Evolutionary conservation across 495 filamentous ascomycete species (phyloP).

Genomic region (Talaromyces ruber): DNA sequence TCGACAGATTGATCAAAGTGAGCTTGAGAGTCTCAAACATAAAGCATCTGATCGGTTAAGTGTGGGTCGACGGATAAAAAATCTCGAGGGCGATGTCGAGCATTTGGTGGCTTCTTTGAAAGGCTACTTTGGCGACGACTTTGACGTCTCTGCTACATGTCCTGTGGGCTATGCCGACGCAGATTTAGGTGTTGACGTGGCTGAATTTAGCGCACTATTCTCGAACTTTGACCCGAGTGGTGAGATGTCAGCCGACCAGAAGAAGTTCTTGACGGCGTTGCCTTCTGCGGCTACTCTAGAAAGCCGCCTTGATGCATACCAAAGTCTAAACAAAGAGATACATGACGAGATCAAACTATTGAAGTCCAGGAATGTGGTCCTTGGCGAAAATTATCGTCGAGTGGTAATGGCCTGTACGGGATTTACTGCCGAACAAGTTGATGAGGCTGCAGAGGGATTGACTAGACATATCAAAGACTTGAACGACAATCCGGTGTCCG

Average conservation of each 20-base stretch:
- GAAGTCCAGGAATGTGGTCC: conserved; percentile 35
- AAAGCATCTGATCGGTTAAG: conserved; percentile 50
- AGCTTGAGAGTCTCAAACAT: conserved; percentile 55
- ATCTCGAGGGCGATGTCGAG: conserved; percentile 47
- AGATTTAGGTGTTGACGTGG: conserved; percentile 37
- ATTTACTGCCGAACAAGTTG: conserved; percentile 37
- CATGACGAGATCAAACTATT: conserved; percentile 29
- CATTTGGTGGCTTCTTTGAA: conserved; percentile 32
- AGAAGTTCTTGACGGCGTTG: conserved; percentile 22
- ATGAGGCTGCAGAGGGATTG: conserved; percentile 37
- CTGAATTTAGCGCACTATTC: conserved; percentile 28
- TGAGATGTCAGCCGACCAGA: conserved; percentile 31
- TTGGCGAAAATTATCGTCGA: conserved; percentile 38
- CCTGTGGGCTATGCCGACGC: conserved; percentile 46
- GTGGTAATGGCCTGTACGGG: conserved; percentile 42
- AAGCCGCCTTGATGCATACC: conserved; percentile 23
- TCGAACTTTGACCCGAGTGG: conserved; percentile 24
- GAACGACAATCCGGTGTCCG: conserved; percentile 38
- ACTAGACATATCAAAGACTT: conserved; percentile 40
- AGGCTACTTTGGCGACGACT: conserved; percentile 17
- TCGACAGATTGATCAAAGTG: conserved; percentile 64
- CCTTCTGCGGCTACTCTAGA: conserved; percentile 21
- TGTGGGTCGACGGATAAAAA: conserved; percentile 51
- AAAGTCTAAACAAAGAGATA: conserved; percentile 25
- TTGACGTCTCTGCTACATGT: conserved; percentile 20